These are phyloP conservation scores for Colletotrichum karsti DNA, from an alignment of 2,329 filamentous ascomycete species.

Conservation along the genomic window DNA sequence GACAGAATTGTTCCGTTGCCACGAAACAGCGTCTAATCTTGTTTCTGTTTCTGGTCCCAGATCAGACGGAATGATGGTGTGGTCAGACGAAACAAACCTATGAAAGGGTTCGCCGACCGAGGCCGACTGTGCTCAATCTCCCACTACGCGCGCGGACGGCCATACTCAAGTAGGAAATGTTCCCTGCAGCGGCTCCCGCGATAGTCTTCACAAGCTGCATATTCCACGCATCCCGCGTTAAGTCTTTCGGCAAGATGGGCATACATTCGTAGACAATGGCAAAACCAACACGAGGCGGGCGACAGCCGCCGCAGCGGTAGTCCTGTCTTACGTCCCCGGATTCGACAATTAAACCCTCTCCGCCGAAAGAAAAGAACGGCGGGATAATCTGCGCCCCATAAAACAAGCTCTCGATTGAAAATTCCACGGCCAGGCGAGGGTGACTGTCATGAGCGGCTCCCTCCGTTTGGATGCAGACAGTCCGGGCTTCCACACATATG, in stretches of 20 bases:
- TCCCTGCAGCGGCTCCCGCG: neutral
- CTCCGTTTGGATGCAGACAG: neutral
- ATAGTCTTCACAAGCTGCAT: neutral
- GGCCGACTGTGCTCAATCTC: neutral
- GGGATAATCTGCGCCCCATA: neutral
- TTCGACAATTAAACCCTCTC: no score
- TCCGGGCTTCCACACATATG: neutral
- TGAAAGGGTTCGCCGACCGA: neutral
- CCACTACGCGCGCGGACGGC: neutral
- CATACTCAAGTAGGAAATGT: neutral
- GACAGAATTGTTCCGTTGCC: neutral
- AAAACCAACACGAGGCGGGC: neutral
- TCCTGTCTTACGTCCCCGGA: neutral
- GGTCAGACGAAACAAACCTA: slow-evolving; percentile 10
- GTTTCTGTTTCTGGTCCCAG: neutral
- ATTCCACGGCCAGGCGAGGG: neutral
- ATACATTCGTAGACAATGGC: no score
- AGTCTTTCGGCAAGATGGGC: neutral
- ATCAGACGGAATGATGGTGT: slow-evolving; percentile 2
- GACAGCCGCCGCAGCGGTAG: neutral
- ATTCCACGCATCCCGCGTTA: neutral
- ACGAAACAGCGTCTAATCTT: slow-evolving; percentile 12
- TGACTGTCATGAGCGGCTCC: neutral
- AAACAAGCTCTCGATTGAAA: neutral
- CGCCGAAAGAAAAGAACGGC: no score